Conservation (phyloP, 1,284 basidiomycete species). For the Neonothopanus nambi region DNA sequence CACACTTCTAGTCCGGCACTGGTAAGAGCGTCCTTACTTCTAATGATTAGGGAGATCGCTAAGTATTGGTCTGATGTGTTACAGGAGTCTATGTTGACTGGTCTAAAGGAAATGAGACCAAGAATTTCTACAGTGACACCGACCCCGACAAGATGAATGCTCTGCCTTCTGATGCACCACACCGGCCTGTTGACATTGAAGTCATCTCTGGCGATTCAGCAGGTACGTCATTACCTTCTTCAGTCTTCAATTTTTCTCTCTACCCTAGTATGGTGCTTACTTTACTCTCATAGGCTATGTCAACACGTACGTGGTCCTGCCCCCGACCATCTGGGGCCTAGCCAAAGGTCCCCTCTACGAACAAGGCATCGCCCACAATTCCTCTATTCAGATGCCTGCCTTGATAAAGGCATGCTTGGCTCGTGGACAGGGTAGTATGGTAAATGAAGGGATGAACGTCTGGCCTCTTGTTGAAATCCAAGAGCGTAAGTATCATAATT, state of each 20-base stretch:
- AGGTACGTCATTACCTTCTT: slow-evolving; percentile 22
- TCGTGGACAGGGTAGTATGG: slow-evolving; percentile 16
- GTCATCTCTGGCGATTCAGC: slow-evolving; percentile 36
- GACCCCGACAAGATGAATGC: slow-evolving; percentile 40
- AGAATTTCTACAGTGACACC: slow-evolving; percentile 40
- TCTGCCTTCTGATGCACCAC: slow-evolving; percentile 33
- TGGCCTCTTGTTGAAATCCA: slow-evolving; percentile 43
- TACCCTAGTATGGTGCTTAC: no score
- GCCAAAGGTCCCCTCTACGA: slow-evolving; percentile 31
- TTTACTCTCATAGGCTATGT: slow-evolving; percentile 34
- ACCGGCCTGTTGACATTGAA: slow-evolving; percentile 38
- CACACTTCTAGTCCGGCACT: no score
- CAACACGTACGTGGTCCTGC: slow-evolving; percentile 33
- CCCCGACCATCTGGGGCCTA: slow-evolving; percentile 34
- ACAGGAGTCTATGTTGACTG: no score
- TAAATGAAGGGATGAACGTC: slow-evolving; percentile 18
- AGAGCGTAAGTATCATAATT: slow-evolving; percentile 22
- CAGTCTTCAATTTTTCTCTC: no score
- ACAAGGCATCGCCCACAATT: slow-evolving; percentile 40
- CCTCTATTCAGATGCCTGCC: slow-evolving; percentile 40
- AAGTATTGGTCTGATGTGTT: no score
- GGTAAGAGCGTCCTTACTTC: no score
- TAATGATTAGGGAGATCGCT: no score
- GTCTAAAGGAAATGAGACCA: no score
- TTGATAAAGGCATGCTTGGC: slow-evolving; percentile 32